A percentile compares a stretch with the other conserved stretches of the same genome.
These are phyloP conservation scores for Noccaea bulbosa DNA, from an alignment of 345 rosid species.

Conservation along the genomic window DNA sequence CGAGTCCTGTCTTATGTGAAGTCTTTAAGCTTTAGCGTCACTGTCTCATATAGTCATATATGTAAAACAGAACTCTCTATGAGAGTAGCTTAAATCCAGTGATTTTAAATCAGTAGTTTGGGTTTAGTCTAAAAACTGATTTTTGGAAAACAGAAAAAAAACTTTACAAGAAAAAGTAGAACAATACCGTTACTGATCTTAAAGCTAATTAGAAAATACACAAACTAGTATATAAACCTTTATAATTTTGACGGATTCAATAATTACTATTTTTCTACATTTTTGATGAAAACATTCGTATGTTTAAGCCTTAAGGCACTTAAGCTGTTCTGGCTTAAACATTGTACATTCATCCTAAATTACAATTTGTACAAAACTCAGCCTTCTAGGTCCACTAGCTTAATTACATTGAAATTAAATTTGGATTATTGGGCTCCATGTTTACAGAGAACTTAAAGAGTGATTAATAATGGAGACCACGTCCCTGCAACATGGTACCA, in stretches of 20 bases:
- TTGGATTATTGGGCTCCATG: conserved; percentile 40
- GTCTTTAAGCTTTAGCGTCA: conserved; percentile 26
- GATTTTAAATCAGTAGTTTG: no score
- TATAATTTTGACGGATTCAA: neutral
- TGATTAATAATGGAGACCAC: conserved; percentile 37
- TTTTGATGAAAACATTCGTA: neutral
- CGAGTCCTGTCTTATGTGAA: conserved; percentile 12
- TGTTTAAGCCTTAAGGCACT: neutral
- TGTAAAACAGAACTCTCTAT: conserved; percentile 28
- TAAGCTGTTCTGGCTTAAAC: neutral
- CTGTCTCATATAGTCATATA: neutral
- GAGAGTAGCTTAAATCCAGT: conserved; percentile 1
- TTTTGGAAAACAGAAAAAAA: neutral
- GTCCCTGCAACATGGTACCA: conserved; percentile 44
- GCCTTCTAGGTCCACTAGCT: neutral
- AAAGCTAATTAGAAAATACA: neutral
- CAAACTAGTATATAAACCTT: neutral
- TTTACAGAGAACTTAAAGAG: conserved; percentile 20
- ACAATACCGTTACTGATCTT: neutral
- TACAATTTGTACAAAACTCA: neutral
- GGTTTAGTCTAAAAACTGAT: neutral
- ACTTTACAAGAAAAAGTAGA: neutral
- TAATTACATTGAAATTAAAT: conserved; percentile 1
- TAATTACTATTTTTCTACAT: neutral
- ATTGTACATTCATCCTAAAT: neutral